Evolutionary conservation across 768 basidiomycete species (phyloP).

Genomic region (Cytidiella melzeri): DNA sequence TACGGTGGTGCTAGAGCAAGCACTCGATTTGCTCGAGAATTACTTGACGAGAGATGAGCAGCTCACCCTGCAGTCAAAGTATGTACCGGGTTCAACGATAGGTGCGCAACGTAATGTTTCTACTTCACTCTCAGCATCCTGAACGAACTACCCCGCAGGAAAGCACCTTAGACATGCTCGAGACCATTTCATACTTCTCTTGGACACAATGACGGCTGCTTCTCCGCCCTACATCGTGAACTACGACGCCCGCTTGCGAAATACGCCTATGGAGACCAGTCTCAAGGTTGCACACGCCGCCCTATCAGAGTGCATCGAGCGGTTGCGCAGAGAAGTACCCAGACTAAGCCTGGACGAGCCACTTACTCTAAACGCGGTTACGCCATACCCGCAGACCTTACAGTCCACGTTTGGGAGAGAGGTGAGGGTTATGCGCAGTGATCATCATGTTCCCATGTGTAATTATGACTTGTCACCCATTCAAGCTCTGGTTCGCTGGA

Average conservation of each 20-base stretch:
- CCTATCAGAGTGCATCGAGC: constrained; percentile 47
- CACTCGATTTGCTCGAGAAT: constrained; percentile 64
- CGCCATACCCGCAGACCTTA: constrained; percentile 69
- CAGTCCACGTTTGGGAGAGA: constrained; percentile 81
- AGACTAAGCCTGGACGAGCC: constrained; percentile 43
- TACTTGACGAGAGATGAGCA: constrained; percentile 64
- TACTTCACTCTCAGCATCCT: constrained; percentile 1
- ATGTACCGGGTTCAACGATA: constrained; percentile 83
- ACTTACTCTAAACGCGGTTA: constrained; percentile 75
- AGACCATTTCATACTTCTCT: constrained; percentile 72
- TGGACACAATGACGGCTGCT: constrained; percentile 44
- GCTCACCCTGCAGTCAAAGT: constrained; percentile 60
- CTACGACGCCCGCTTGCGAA: constrained; percentile 70
- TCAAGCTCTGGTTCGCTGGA: constrained; percentile 78
- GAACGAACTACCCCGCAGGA: constrained; percentile 37
- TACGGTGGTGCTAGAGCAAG: constrained; percentile 62
- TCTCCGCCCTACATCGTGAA: constrained; percentile 47
- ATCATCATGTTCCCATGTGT: too few species aligned
- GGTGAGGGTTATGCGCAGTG: constrained; percentile 38
- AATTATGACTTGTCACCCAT: neutral
- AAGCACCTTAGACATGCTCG: constrained; percentile 84
- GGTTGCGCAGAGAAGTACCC: constrained; percentile 49
- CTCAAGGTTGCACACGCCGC: constrained; percentile 53
- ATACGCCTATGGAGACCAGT: constrained; percentile 79
- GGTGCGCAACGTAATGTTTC: constrained; percentile 43